Base-by-base conservation (phyloP, 495 filamentous ascomycete species). In the Sphaerosporella brunnea region DNA sequence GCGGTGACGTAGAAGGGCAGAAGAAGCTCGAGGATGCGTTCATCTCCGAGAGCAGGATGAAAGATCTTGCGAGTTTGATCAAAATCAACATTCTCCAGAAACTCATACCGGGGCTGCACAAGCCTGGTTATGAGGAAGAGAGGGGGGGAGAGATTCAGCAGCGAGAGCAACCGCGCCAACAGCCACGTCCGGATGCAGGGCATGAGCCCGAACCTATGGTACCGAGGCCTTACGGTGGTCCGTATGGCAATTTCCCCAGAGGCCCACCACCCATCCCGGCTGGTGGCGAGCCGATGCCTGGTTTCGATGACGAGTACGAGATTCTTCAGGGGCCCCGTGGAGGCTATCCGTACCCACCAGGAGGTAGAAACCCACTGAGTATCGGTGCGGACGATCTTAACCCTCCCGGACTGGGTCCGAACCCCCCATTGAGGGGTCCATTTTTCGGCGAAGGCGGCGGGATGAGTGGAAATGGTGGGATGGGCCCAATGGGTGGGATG, bases 281-380 rank as follows among this genome's bases (percentile, higher is more conserved):
- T 0, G 80, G 72, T n/a, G 86, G 87, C 47, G 84, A 92, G 52
- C 72, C 78, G 0, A 84, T 85, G 0, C 90, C 90, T 2, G 85
- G 74, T 16, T 96, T 96, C 55, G 90, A 95, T 50, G 86, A 96
- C 65, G 87, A 94, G 54, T 84, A 82, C 56, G 84, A 96, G 45
- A 70, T 96, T 40, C 73, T 81, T 40, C 68, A 74, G 0, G 84
- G 78, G 1, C 72, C 73, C 0, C 73, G 74, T 15, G 71, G 73
- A 13, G 47, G 47, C 2, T 53, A 57, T n/a, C 26, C 28, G 4
- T 65, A 58, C 4, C 63, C 62, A 25, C 58, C 67, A 26, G 72
- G 72, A 7, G 77, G 62, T 4, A 64, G 74, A 21, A 68, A 68
- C 21, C 74, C 74, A 2, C 66, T 75, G 36, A 77, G 69, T 47